Base-by-base conservation (phyloP, 2,329 filamentous ascomycete species). In the Cladophialophora chaetospira region DNA sequence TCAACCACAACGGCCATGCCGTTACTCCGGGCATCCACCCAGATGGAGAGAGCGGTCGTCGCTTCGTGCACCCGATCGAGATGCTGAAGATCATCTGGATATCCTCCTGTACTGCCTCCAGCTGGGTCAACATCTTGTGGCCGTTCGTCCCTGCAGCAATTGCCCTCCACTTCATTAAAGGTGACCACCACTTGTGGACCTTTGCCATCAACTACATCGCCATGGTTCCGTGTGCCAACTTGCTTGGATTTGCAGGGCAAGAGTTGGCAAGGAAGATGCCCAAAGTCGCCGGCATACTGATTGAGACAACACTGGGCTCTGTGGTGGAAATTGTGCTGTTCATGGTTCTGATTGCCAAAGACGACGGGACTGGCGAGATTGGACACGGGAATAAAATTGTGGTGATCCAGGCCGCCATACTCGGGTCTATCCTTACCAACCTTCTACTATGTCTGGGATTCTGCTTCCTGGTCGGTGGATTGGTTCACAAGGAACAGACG, bases 321-420 rank as follows among this genome's bases (percentile, higher is more conserved):
- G 74, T 91, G 8, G 89, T 94, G 50, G 90, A 96, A 69, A 87
- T 95, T 55, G 82, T 95, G 44, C 75, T 95, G 26, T 94, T 95
- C 73, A 87, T 93, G 77, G 82, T 92, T 2, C 75, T 95, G 42
- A 78, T 94, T 44, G 49, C 48, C 21, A 79, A 75, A 77, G 70
- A 85, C 28, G 67, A 72, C 33, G 61, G 53, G 11, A 57, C 54
- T 2, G 62, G 58, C 26, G 21, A 55, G 17, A 66, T 53, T 11
- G 58, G 59, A 3, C 46, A 70, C 9, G 74, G 74, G n/a, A 68
- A 71, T 38, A 60, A 73, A 26, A 73, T 87, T 58, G 78, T 81
- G n/a, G 88, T 94, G 64, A 89, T 95, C 65, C 84, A 90, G 68
- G 89, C 89, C 51, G 90, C 91, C 23, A 92, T 95, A 53, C 75